phyloP scores from a whole-genome alignment of 768 basidiomycete species.

The Suillus subaureus region DNA sequence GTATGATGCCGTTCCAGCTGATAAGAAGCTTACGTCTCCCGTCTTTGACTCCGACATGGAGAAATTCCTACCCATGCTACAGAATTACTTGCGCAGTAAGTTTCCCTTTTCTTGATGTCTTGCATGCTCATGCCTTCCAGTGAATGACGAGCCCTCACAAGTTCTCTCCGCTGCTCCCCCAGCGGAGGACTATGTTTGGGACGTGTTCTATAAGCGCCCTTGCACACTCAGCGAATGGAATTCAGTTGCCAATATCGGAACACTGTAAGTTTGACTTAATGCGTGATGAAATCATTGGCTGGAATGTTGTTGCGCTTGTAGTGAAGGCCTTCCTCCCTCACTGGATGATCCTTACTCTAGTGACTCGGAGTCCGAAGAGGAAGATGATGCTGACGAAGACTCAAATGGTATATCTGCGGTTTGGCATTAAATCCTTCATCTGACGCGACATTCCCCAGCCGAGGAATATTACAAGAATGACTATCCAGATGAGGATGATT shows the following conservation, averaged over 20 bases:
- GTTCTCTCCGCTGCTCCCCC: constrained; percentile 7
- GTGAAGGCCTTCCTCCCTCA: constrained; percentile 59
- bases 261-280: constrained; percentile 48
- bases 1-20: constrained; percentile 68
- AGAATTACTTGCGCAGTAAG: constrained; percentile 70
- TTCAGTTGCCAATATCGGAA: constrained; percentile 57
- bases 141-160: constrained; percentile 27
- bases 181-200: constrained; percentile 75
- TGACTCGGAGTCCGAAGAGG: constrained; percentile 64
- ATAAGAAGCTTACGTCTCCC: constrained; percentile 31
- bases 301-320: constrained; percentile 38
- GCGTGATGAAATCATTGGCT: background rate
- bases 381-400: constrained; percentile 81
- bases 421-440: background rate
- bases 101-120: constrained; percentile 3
- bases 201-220: constrained; percentile 78
- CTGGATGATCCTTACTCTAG: constrained; percentile 59
- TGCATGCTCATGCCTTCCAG: constrained; percentile 15
- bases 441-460: constrained; percentile 41
- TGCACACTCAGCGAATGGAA: constrained; percentile 62
- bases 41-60: constrained; percentile 64
- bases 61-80: constrained; percentile 76
- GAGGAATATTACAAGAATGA: constrained; percentile 87
- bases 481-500: constrained; percentile 73
- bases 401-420: constrained; percentile 62